Conservation (phyloP, 2,329 filamentous ascomycete genomes). For the Neofusicoccum parvum region DNA sequence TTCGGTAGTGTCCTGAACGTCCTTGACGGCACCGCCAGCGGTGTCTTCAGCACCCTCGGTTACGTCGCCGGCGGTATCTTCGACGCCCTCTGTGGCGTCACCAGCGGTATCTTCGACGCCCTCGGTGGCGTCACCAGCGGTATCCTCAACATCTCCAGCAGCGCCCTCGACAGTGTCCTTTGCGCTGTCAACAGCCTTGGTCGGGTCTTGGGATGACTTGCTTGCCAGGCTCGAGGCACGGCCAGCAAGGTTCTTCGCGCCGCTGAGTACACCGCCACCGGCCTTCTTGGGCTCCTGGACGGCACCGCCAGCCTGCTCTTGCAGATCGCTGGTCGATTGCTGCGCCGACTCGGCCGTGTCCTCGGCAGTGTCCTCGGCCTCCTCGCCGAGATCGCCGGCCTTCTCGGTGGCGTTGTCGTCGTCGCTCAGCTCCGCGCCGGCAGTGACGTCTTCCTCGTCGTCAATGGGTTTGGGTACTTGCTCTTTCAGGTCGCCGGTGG, state of each 20-base stretch:
- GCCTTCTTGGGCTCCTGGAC: slow-evolving; percentile 17
- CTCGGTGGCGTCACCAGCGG: slow-evolving; percentile 35
- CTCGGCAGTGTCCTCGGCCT: slow-evolving; percentile 29
- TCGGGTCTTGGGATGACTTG: slow-evolving; percentile 43
- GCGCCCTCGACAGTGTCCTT: slow-evolving; percentile 33
- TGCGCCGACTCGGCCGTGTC: slow-evolving; percentile 17
- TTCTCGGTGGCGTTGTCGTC: slow-evolving; percentile 49
- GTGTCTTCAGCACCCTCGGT: slow-evolving; percentile 26
- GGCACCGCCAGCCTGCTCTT: slow-evolving; percentile 19
- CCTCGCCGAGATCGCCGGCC: slow-evolving; percentile 39
- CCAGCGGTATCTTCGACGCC: slow-evolving; percentile 38
- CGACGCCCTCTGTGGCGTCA: slow-evolving; percentile 35
- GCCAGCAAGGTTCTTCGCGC: slow-evolving; percentile 45
- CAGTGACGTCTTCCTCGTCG: slow-evolving; percentile 37
- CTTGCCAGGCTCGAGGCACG: slow-evolving; percentile 50
- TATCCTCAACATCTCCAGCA: slow-evolving; percentile 29
- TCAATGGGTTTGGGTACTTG: slow-evolving; percentile 50
- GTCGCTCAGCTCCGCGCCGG: slow-evolving; percentile 37
- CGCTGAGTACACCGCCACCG: slow-evolving; percentile 7
- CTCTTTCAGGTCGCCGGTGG: slow-evolving; percentile 48
- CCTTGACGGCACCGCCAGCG: slow-evolving; percentile 29
- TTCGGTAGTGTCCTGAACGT: slow-evolving; percentile 28
- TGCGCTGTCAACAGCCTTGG: slow-evolving; percentile 39
- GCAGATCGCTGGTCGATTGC: slow-evolving; percentile 23
- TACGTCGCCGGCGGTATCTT: slow-evolving; percentile 35